Percentiles rank a stretch among this genome's conserved stretches.
phyloP scores from a whole-genome alignment of 139 green algal species.

The Bryopsis sp. region DNA sequence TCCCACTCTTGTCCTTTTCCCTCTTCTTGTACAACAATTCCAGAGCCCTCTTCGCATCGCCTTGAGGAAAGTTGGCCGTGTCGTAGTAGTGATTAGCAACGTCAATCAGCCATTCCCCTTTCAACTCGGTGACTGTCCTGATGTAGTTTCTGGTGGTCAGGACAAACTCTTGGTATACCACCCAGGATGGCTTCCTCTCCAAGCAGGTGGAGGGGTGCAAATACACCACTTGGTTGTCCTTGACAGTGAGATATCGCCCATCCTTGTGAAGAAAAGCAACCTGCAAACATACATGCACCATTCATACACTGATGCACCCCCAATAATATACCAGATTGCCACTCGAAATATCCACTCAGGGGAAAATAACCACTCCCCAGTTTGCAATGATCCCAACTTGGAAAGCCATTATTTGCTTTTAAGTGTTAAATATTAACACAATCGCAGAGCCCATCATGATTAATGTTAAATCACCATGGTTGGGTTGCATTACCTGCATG shows the following conservation, averaged over 20 bases:
- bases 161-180: conserved; percentile 99
- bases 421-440: too few relatives aligned
- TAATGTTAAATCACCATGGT: neutral
- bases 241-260: conserved; percentile 97
- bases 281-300: conserved; percentile 27
- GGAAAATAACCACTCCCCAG: too few relatives aligned
- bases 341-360: too few relatives aligned
- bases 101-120: conserved; percentile 94
- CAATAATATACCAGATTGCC: too few relatives aligned
- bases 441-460: too few relatives aligned
- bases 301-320: neutral
- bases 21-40: conserved; percentile 75
- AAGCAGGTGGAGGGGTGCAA: conserved; percentile 92
- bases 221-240: conserved; percentile 96
- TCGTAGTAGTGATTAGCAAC: conserved; percentile 96
- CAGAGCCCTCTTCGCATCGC: conserved; percentile 70
- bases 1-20: conserved; percentile 30
- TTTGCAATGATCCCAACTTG: too few relatives aligned
- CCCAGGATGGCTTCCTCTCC: conserved; percentile 95
- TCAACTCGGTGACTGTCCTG: conserved; percentile 81
- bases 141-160: conserved; percentile 97
- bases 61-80: conserved; percentile 86
- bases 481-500: conserved; percentile 68
- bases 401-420: too few relatives aligned
- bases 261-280: conserved; percentile 83